Evolutionary conservation across 108 stramenopile species (phyloP).

Genomic region (Skeletonema menzelii): DNA sequence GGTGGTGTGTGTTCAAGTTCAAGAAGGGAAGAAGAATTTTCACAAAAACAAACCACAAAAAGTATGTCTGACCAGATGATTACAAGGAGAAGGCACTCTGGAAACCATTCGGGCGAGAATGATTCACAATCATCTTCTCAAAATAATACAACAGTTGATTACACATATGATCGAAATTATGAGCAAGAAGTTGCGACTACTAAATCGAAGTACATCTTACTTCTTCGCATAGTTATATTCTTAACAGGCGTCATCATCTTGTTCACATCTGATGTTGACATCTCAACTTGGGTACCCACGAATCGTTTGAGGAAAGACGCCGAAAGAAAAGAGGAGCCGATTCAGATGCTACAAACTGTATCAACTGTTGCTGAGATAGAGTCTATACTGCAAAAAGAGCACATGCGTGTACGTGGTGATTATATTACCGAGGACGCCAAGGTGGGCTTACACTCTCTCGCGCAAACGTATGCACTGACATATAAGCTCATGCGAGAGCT

Average conservation of each 20-base stretch:
- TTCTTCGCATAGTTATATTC: no score
- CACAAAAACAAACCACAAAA: no score
- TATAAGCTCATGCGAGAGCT: background rate
- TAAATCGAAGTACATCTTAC: background rate
- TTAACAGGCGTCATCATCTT: no score
- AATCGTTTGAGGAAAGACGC: no score
- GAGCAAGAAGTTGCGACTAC: background rate
- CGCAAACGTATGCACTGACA: background rate
- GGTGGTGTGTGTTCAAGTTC: background rate
- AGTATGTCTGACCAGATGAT: background rate
- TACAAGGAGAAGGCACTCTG: background rate
- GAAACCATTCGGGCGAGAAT: background rate
- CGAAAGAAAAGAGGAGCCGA: no score
- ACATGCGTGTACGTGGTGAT: background rate
- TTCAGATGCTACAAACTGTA: background rate
- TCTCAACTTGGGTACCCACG: no score
- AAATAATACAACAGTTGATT: no score
- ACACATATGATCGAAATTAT: background rate
- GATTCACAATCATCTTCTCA: background rate
- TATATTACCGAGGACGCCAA: background rate
- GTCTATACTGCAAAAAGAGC: background rate
- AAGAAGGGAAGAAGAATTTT: background rate
- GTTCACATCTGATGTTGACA: no score
- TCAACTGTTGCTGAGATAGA: constrained; percentile 1
- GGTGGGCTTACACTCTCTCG: background rate